Evolutionary conservation across 768 basidiomycete genomes (phyloP).

Genomic region (Phaffia australis): DNA sequence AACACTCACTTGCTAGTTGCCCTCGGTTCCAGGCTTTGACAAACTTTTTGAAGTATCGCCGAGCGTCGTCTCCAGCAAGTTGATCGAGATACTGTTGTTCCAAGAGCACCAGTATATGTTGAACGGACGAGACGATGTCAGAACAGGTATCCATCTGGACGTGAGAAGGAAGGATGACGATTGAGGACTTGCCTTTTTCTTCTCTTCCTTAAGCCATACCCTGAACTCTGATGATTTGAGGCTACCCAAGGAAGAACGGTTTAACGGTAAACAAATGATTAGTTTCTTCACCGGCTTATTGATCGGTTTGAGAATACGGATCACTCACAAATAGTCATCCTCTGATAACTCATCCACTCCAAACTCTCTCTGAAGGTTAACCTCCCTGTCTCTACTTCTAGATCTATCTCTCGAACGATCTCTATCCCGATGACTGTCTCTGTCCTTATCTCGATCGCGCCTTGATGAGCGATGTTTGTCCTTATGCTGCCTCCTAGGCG

Average conservation of each 20-base stretch:
- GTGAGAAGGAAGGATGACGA: neutral
- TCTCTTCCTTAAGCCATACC: slow-evolving; percentile 26
- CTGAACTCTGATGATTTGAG: slow-evolving; percentile 25
- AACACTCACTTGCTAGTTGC: slow-evolving; percentile 2
- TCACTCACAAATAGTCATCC: slow-evolving; percentile 24
- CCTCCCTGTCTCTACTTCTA: neutral
- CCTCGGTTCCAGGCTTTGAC: slow-evolving; percentile 25
- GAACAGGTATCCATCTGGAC: neutral
- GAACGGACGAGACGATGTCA: too few relatives aligned
- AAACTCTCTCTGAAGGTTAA: slow-evolving; percentile 1
- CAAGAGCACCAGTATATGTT: neutral
- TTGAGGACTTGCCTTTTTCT: slow-evolving; percentile 12
- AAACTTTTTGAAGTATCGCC: slow-evolving; percentile 25
- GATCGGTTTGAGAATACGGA: neutral
- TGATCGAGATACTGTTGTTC: slow-evolving; percentile 20
- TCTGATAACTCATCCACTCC: slow-evolving; percentile 20
- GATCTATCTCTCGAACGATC: too few relatives aligned
- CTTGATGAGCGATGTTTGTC: too few relatives aligned
- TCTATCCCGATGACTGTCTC: too few relatives aligned
- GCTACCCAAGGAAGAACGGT: neutral
- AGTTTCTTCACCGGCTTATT: neutral
- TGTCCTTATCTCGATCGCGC: too few relatives aligned
- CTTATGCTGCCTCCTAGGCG: too few relatives aligned
- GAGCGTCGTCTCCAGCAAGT: slow-evolving; percentile 19
- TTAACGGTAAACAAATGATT: neutral